phyloP scores from a whole-genome alignment of 176 grass and related monocot species.

The Rhynchospora tenuis region DNA sequence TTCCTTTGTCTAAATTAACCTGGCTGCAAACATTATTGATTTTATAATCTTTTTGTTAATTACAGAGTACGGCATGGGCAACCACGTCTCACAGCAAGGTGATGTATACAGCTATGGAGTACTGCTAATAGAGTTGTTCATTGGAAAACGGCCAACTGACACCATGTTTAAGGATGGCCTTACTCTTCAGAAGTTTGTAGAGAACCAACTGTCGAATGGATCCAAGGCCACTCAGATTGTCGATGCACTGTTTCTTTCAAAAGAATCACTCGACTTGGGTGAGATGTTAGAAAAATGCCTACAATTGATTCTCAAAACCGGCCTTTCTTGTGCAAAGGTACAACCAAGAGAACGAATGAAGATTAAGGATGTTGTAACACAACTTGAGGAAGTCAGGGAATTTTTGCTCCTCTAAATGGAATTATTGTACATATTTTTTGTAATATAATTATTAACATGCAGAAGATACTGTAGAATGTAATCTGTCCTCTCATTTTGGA shows the following conservation, averaged over 20 bases:
- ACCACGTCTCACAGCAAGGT: conserved; percentile 25
- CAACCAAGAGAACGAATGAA: conserved; percentile 36
- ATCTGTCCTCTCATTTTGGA: not conserved
- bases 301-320: conserved; percentile 25
- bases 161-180: conserved; percentile 35
- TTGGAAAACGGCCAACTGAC: conserved; percentile 35
- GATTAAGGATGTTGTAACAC: conserved; percentile 35
- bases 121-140: conserved; percentile 46
- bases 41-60: not conserved
- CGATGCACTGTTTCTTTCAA: conserved; percentile 6
- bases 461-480: not conserved
- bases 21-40: not conserved
- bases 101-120: conserved; percentile 57
- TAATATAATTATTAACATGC: not conserved
- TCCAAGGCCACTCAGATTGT: conserved; percentile 1
- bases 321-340: conserved; percentile 31
- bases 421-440: not conserved
- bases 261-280: not conserved
- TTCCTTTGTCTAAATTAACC: not conserved
- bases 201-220: not conserved
- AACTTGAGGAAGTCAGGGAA: conserved; percentile 30
- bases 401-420: not conserved
- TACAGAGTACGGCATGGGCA: conserved; percentile 42
- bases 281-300: conserved; percentile 8
- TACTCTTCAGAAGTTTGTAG: conserved; percentile 36